Base-by-base conservation (phyloP, 2,329 filamentous ascomycete species). In the Trichothecium roseum region DNA sequence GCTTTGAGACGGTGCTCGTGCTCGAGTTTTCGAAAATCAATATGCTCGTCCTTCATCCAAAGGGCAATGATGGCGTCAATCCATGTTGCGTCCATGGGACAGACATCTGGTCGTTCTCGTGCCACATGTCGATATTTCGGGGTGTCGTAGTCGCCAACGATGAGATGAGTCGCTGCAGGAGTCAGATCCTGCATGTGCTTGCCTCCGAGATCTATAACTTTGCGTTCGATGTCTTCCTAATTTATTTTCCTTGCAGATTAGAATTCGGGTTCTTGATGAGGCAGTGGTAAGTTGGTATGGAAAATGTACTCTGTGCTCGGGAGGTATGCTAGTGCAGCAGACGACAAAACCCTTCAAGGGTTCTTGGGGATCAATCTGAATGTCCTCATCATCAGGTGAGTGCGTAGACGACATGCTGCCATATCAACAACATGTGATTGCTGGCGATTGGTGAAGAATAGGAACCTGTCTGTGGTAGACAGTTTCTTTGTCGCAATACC, bases 61-160 rank as follows among this genome's bases (percentile, higher is more conserved):
- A 78, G 66, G 18, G 80, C 67, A 18, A 84, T 73, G 14, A 95
- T 72, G 13, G 82, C 83, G 37, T 89, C 78, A 34, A 98, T 72
- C 84, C 87, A 98, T 50, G 75, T 72, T n/a, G 81, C 74, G 30
- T 74, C 74, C 63, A 98, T 79, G 34, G 87, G 80, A 53, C 77
- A 78, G 50, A 98, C 80, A 51, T 98, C 91, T 32, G 81, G 78
- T 35, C 91, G 75, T 55, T 89, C 83, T 52, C 81, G 84, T 36
- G 89, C 91, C 50, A 96, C 89, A 66, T 94, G 94, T 56, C 80
- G 82, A 61, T 98, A 98, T 59, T 98, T 98, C 34, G 83, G 77
- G 1, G 89, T 96, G 54, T 89, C 76, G 50, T 86, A 83, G 49
- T 84, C 80, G 55, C 88, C 91, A 42, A 94, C 85, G 43, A 98